Base-by-base conservation (phyloP, 2,329 filamentous ascomycete species). In the Penicillium sclerotigenum region DNA sequence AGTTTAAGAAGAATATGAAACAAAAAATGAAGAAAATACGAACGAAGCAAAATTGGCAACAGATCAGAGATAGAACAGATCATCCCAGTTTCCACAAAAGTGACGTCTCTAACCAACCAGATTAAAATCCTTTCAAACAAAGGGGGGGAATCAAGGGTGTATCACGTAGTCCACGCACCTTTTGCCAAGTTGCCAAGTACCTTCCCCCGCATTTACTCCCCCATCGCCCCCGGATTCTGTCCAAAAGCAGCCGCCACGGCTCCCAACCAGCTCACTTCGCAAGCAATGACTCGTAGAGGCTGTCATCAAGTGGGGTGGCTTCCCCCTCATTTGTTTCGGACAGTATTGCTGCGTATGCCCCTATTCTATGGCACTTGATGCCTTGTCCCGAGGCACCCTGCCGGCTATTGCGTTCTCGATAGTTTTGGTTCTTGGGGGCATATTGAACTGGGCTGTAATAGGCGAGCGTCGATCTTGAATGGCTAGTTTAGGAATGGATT, bases 371-470 rank as follows among this genome's bases (percentile, higher is more conserved):
- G 10, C 5, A 33, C 4, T 28, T 9, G 22, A n/a, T 37, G 4
- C 29, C 29, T 54, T 52, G 50, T 43, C 31, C 58, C 58, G 58
- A 60, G 58, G 58, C 47, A 56, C 24, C 36, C 52, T 16, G 5
- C 40, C 33, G 58, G 58, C 52, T 60, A 60, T 56, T 58, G 38
- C 22, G 5, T 20, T 47, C 29, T 29, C 2, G 20, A 22, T 33
- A 14, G 14, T 33, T n/a, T 9, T 1, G 36, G 33, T 14, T n/a
- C 10, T 24, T 18, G 16, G 18, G 5, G 49, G 46, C 46, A 10
- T 7, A 5, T 16, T 38, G 29, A 24, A 43, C 9, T 9, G 45
- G 49, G 54, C 14, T 46, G 51, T 5, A 45, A 31, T 54, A 40
- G 42, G 49, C 49, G 54, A 53, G 33, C 36, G 18, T 13, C 14